phyloP scores from a whole-genome alignment of 371 early-diverging fungal species.

The Actinomortierella ambigua region DNA sequence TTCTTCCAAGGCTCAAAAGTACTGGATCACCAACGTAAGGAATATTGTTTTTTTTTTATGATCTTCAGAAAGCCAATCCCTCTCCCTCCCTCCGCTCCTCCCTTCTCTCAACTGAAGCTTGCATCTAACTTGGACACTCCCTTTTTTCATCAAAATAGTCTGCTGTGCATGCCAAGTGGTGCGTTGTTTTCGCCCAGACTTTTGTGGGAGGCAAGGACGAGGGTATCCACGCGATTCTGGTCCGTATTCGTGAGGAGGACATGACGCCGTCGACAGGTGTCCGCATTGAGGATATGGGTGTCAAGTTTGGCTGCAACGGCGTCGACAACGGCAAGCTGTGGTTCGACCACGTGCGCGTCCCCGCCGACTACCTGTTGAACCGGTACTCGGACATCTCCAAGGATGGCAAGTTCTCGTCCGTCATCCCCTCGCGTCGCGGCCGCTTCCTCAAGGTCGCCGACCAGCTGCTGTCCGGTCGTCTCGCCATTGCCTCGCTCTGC shows the following conservation, averaged over 20 bases:
- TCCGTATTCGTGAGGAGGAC: conserved; percentile 72
- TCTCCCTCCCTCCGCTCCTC: background rate
- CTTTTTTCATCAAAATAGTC: conserved; percentile 44
- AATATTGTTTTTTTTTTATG: background rate
- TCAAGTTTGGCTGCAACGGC: conserved; percentile 63
- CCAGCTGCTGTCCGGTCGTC: conserved; percentile 71
- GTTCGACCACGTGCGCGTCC: conserved; percentile 59
- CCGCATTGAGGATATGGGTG: conserved; percentile 72
- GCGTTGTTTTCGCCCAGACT: conserved; percentile 74
- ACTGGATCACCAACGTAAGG: conserved; percentile 70
- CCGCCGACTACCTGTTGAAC: conserved; percentile 71
- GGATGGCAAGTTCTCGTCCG: conserved; percentile 60
- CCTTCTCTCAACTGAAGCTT: background rate
- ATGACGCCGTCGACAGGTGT: conserved; percentile 61
- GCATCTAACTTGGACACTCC: background rate
- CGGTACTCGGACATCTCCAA: conserved; percentile 67
- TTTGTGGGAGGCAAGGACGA: conserved; percentile 65
- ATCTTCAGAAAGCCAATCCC: background rate
- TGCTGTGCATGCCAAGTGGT: conserved; percentile 69
- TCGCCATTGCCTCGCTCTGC: conserved; percentile 70
- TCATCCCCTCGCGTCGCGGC: conserved; percentile 57
- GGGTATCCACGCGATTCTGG: conserved; percentile 66
- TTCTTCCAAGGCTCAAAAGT: conserved; percentile 66
- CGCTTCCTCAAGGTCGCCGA: conserved; percentile 77
- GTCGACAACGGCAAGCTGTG: conserved; percentile 67